These are phyloP conservation scores for Hypoxylon sp. DNA, from an alignment of 2,329 filamentous ascomycete genomes.

Conservation along the genomic window DNA sequence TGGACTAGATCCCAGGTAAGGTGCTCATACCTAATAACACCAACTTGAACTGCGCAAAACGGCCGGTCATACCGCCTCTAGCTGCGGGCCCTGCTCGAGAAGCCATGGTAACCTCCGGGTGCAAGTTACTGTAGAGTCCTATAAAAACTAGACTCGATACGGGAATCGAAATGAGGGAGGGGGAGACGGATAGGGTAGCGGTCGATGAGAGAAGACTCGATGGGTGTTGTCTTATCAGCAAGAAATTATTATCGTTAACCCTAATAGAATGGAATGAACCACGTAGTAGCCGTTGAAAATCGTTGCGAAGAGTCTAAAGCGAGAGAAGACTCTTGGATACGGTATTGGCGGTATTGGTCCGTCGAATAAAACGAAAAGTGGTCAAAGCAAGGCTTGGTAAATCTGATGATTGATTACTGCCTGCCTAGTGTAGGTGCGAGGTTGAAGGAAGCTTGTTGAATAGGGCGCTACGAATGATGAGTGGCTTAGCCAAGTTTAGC, in stretches of 20 bases:
- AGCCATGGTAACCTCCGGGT: constrained; percentile 75
- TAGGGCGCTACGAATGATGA: constrained; percentile 33
- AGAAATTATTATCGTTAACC: constrained; percentile 34
- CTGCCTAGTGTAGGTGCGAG: constrained; percentile 28
- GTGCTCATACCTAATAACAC: constrained; percentile 86
- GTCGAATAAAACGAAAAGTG: constrained; percentile 11
- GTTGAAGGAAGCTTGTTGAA: constrained; percentile 43
- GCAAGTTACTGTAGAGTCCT: constrained; percentile 29
- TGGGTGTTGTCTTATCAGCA: constrained; percentile 48
- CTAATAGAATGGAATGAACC: constrained; percentile 21
- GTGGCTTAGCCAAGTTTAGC: constrained; percentile 39
- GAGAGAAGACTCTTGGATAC: not conserved
- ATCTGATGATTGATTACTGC: constrained; percentile 39
- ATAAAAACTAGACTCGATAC: constrained; percentile 16
- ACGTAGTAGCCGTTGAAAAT: constrained; percentile 12
- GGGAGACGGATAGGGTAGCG: constrained; percentile 19
- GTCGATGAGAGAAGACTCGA: constrained; percentile 34
- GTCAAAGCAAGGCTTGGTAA: constrained; percentile 23
- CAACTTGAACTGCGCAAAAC: constrained; percentile 99
- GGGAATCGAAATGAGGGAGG: constrained; percentile 11
- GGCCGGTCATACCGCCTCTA: constrained; percentile 77
- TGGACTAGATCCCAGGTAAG: not conserved
- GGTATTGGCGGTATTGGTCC: constrained; percentile 11
- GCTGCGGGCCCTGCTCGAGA: constrained; percentile 79
- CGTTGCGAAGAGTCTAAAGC: constrained; percentile 7